Conservation (phyloP, 257 asterid species). For the Plantago major region DNA sequence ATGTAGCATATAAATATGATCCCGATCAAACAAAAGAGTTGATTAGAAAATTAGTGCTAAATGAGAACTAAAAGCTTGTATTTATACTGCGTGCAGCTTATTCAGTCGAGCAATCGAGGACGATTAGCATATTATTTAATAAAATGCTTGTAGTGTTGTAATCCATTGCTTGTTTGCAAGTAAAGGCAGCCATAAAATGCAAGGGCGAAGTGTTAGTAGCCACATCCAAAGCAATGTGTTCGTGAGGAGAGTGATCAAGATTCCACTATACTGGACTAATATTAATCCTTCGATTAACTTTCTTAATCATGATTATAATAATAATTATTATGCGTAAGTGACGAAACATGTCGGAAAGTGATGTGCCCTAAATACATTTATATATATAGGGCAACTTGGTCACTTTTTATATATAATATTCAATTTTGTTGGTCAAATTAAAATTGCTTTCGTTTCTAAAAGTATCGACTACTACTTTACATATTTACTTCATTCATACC, state of each 20-base stretch:
- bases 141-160: conserved; percentile 39
- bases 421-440: too few species aligned
- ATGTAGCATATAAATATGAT: too few species aligned
- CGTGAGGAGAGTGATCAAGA: conserved; percentile 20
- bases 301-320: conserved; percentile 21
- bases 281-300: background rate
- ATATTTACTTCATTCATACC: too few species aligned
- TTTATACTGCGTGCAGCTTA: too few species aligned
- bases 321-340: background rate
- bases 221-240: conserved; percentile 30
- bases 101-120: too few species aligned
- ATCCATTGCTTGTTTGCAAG: conserved; percentile 23
- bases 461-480: too few species aligned
- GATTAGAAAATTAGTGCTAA: too few species aligned
- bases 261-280: conserved; percentile 15
- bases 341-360: conserved; percentile 20
- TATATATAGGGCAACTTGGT: too few species aligned
- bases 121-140: too few species aligned
- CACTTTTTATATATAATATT: too few species aligned
- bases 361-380: background rate
- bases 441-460: too few species aligned
- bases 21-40: background rate
- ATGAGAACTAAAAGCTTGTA: too few species aligned
- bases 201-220: conserved; percentile 12
- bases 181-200: background rate